Evolutionary conservation across 257 asterid genomes (phyloP), one percentile per base, ranked within the genome.

Genomic region (Forsythia suspensa): DNA sequence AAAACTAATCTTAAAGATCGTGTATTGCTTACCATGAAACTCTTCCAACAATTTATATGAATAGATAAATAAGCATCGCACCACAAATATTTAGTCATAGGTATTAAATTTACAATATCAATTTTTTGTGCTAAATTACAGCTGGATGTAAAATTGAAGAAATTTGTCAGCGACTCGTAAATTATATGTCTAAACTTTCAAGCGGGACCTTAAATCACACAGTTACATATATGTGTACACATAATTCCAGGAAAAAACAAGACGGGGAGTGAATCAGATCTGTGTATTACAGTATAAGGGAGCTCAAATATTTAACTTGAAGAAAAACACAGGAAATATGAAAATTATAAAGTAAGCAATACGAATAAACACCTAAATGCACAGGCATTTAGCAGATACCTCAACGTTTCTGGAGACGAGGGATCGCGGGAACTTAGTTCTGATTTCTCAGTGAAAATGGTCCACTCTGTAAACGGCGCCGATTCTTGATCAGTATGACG

Each of bases 181-280:
- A 6, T 29, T 29, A 51, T 24, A 61, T 2, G 24, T 39, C 38
- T 15, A 57, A 51, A 43, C 43, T 75, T 82, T 63, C 51, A 70
- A 74, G 41, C 43, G 42, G 36, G 29, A 37, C 24, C 20, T 41
- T 59, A 52, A 77, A 67, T 71, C 48, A 77, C 44, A 52, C 63
- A 8, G 42, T 24, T 66, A 48, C 36, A 41, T 6, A 16, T 74
- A 41, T 39, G 38, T 24, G 65, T 65, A 24, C 67, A 79, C 70
- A 52, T 4, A 72, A 55, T 8, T 55, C 75, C 69, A 7, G 37
- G 8, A 29, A 40, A 61, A 59, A 0, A 46, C 29, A 5, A 39
- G 34, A 72, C 44, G 36, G 66, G 52, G 63, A 20, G 36, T 74
- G 34, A 44, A 82, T 57, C 78, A 82, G 82, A 82, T 82, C 80